A percentile compares a stretch with the other conserved stretches of the same genome.
phyloP scores from a whole-genome alignment of 164 flowering plant genomes.

The Akebia trifoliata region DNA sequence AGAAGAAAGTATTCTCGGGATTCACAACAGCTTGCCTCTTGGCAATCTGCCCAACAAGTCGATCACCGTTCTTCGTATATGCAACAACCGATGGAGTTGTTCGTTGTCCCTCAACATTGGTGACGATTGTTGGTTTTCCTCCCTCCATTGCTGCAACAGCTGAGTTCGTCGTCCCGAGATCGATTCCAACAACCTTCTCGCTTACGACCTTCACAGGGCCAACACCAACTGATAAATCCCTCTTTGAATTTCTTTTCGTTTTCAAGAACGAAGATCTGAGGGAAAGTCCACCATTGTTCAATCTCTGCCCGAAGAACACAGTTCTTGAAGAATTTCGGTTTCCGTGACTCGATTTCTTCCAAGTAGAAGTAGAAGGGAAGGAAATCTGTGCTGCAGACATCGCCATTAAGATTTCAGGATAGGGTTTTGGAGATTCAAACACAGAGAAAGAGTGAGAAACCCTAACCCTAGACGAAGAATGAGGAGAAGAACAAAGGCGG shows the following conservation, averaged over 20 bases:
- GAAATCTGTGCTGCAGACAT: constrained; percentile 43
- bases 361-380: constrained; percentile 19
- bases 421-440: too few species aligned
- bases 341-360: neutral
- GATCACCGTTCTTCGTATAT: constrained; percentile 79
- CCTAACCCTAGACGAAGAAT: too few species aligned
- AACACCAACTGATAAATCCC: neutral
- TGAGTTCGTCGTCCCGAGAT: constrained; percentile 63
- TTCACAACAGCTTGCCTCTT: constrained; percentile 93
- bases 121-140: constrained; percentile 76
- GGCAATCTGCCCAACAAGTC: constrained; percentile 92
- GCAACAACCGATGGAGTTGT: constrained; percentile 98
- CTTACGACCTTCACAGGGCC: constrained; percentile 39
- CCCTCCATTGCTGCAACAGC: constrained; percentile 79
- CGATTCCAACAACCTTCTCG: constrained; percentile 69
- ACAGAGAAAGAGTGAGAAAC: too few species aligned
- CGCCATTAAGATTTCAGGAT: too few species aligned
- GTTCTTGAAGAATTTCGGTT: too few species aligned
- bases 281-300: constrained; percentile 4
- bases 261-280: constrained; percentile 21
- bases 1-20: constrained; percentile 85
- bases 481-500: too few species aligned
- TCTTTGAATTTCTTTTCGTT: constrained; percentile 7
- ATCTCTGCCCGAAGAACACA: constrained; percentile 31
- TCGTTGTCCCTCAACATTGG: constrained; percentile 64